Base-by-base conservation (phyloP, 148 eudicot genomes). In the Rhododendron henanense region DNA sequence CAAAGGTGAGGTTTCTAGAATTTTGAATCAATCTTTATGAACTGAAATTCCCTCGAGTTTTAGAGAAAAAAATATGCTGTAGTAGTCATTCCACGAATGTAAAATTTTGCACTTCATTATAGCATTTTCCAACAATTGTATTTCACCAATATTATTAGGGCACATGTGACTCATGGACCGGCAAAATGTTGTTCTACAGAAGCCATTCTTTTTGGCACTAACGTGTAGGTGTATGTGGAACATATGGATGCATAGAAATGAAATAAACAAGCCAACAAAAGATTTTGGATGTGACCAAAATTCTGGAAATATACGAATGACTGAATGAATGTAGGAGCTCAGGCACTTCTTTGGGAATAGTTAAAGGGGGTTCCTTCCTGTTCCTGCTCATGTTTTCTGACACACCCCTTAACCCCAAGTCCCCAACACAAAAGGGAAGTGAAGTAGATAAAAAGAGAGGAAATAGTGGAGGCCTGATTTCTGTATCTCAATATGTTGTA, bases 1-100 rank as follows among this genome's bases (percentile, higher is more conserved):
- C 98, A 83, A 96, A 94, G 96, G 99, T 96, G 76, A 88, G 87
- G 69, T 37, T 85, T 50, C 48, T 78, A 65, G 16, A 37, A 31
- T 33, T 15, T 31, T 23, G 16, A 55, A 75, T 65, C 6, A 11
- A 18, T 25, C 33, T 28, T 2, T 28, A 44, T 4, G 51, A 19
- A 19, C 10, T 44, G 55, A 44, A 67, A 45, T 83, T 67, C 15
- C 35, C 21, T 48, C 23, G 3, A 48, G 48, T 8, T 63, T 82
- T 35, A 67, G 25, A 37, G 76, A 39, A 82, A 13, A 10, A 21
- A 61, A 83, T 65, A 25, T n/a, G 33, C 35, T 65, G 63, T 6
- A 83, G 78, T 44, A 13, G 13, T 65, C 59, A 67, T 63, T 41
- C 44, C 44, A 41, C 44, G 44, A 41, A 41, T 41, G 44, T 41